Evolutionary conservation across 305 asterid species (phyloP), one percentile per base, ranked within the genome.

Genomic region (Lippia alba): DNA sequence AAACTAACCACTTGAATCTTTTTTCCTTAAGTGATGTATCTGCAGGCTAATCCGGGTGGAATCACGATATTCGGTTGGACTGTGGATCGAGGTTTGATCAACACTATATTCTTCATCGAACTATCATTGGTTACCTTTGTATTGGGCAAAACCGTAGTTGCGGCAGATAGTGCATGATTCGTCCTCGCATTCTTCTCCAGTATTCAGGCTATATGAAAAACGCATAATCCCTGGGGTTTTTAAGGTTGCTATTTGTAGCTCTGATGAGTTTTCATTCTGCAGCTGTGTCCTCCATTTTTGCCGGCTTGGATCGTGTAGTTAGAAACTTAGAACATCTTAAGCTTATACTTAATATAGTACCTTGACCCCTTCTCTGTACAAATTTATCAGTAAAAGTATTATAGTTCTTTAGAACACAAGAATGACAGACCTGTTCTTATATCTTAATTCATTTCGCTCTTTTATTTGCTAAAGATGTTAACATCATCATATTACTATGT

Each of bases 41-140:
- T 90, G 87, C 98, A 88, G 87, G 79, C 83, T 11, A 92, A 92
- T 69, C 92, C 90, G 0, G 98, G 96, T 12, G 96, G 98, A 41
- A 86, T 92, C 70, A 92, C 96, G 12, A 80, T 92, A 48, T 92
- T 81, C 6, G 96, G 98, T 46, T 90, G 93, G 90, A 88, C 96
- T 10, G 90, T 92, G 12, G 98, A 92, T 72, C 85, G 96, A 45
- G 89, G 87, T 33, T 81, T 92, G 64, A 87, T 92, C 81, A 88
- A 90, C 86, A 92, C 97, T 0, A 80, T 92, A 81, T 92, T 90
- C 83, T 84, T 85, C 82, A 73, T 88, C 33, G 83, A 90, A 60
- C 86, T 92, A 12, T 81, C 97, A 0, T 78, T 92, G 44, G 83
- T 83, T 53, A 84, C 91, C 7, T 90, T 88, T 50, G 96, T 90